Percentiles rank a stretch among this genome's conserved stretches.
phyloP scores from a whole-genome alignment of 331 rosid species.

The Ulmus americana region DNA sequence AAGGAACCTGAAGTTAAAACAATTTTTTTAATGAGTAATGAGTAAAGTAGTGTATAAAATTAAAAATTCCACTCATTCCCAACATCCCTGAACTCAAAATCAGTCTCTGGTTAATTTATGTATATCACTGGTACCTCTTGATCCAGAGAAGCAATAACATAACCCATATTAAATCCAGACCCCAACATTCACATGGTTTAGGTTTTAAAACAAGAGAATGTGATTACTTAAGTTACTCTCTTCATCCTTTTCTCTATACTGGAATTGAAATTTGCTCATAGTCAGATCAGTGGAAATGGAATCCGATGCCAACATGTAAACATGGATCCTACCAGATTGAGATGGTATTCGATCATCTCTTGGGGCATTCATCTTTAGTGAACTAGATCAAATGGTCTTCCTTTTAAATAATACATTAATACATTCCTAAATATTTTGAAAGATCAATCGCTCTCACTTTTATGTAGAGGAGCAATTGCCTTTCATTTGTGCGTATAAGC shows the following conservation, averaged over 20 bases:
- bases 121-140: neutral
- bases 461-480: neutral
- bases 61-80: neutral
- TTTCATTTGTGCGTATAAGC: neutral
- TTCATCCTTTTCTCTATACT: neutral
- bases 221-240: neutral
- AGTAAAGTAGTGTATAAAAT: too few relatives aligned
- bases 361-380: neutral
- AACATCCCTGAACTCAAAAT: neutral
- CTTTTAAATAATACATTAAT: neutral
- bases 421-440: neutral
- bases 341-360: neutral
- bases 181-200: neutral
- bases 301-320: neutral
- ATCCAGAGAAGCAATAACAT: neutral
- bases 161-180: neutral
- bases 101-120: neutral
- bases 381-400: neutral
- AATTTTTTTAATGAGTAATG: neutral
- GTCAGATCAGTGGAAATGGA: neutral
- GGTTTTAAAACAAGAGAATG: neutral
- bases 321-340: neutral
- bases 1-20: neutral
- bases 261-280: neutral
- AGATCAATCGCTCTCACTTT: neutral